These are phyloP conservation scores for Mycosphaerella sp. DNA, from an alignment of 2,329 filamentous ascomycete genomes.

Conservation along the genomic window DNA sequence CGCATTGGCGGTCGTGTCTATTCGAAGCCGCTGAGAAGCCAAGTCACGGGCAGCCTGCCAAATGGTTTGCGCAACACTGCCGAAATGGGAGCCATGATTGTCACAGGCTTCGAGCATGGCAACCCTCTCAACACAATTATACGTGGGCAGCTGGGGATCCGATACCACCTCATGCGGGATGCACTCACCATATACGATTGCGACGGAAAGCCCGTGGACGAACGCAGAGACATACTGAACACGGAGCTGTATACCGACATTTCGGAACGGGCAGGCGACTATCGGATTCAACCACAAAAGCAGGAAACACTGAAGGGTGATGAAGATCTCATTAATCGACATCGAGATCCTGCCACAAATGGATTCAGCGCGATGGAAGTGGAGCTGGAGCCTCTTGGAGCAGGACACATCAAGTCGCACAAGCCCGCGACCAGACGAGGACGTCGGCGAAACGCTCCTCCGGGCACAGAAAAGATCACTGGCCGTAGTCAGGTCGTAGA, in stretches of 20 bases:
- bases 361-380: constrained; percentile 29
- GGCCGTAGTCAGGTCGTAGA: constrained; percentile 66
- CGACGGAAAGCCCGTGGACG: constrained; percentile 70
- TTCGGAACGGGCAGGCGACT: constrained; percentile 82
- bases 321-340: constrained; percentile 70
- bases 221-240: constrained; percentile 69
- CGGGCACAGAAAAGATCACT: constrained; percentile 55
- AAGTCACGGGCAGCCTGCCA: constrained; percentile 49
- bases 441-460: constrained; percentile 43
- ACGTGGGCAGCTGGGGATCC: constrained; percentile 78
- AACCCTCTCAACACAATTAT: constrained; percentile 91
- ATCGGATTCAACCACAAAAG: constrained; percentile 69
- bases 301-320: constrained; percentile 74
- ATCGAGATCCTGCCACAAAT: constrained; percentile 59
- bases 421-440: constrained; percentile 29
- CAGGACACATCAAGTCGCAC: constrained; percentile 26
- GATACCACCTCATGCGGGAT: constrained; percentile 73
- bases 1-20: constrained; percentile 90
- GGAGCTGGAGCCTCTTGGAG: constrained; percentile 31
- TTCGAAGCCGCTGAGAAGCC: constrained; percentile 63
- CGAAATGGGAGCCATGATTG: constrained; percentile 97
- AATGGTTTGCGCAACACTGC: constrained; percentile 64
- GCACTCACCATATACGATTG: constrained; percentile 85
- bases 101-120: constrained; percentile 91
- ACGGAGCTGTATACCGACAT: constrained; percentile 95